These are phyloP conservation scores for Rhodotorula sp. DNA, from an alignment of 1,284 basidiomycete genomes.

Conservation along the genomic window DNA sequence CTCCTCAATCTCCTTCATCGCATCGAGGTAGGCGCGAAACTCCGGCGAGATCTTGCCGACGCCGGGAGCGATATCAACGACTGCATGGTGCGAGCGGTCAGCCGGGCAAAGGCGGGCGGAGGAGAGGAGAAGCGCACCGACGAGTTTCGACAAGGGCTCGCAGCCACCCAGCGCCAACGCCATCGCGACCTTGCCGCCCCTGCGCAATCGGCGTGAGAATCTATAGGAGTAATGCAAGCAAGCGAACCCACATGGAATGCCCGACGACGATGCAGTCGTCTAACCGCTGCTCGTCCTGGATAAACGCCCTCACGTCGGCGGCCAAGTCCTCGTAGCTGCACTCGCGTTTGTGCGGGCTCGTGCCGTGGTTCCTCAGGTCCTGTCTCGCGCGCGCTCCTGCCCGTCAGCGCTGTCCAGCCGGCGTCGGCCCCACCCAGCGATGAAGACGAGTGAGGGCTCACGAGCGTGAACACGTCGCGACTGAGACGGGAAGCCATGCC, in stretches of 20 bases:
- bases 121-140: constrained; percentile 8
- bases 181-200: constrained; percentile 89
- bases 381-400: constrained; percentile 45
- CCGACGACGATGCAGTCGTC: constrained; percentile 69
- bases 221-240: rapidly evolving
- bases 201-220: constrained; percentile 46
- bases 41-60: constrained; percentile 65
- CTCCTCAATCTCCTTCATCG: constrained; percentile 68
- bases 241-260: constrained; percentile 71
- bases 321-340: constrained; percentile 74
- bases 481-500: constrained; percentile 62
- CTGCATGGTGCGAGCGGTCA: background rate
- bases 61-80: constrained; percentile 77
- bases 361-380: constrained; percentile 83
- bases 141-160: constrained; percentile 52
- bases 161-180: constrained; percentile 64
- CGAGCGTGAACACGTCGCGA: constrained; percentile 71
- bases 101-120: background rate
- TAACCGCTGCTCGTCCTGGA: constrained; percentile 51
- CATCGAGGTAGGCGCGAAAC: constrained; percentile 65
- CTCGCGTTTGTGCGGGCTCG: constrained; percentile 68
- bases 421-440: background rate
- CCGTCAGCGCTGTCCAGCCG: background rate
- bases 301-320: constrained; percentile 54
- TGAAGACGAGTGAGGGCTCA: constrained; percentile 50